phyloP scores from a whole-genome alignment of 2,329 filamentous ascomycete genomes.

The Orbilia ellipsospora region DNA sequence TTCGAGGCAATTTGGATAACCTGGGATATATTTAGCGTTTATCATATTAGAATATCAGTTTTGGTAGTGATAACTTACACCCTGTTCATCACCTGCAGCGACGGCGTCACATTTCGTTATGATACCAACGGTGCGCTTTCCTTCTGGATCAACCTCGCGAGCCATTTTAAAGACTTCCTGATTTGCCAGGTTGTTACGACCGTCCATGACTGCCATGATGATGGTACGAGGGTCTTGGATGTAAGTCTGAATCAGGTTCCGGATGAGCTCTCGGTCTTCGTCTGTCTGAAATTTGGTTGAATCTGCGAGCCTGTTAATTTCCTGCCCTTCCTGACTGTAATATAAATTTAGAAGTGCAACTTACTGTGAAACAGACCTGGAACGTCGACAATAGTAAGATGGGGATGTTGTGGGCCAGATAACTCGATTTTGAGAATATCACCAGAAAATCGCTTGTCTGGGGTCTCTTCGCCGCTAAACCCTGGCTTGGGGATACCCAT shows the following conservation, averaged over 20 bases:
- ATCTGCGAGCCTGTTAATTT: constrained; percentile 37
- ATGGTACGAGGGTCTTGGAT: constrained; percentile 58
- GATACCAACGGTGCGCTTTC: constrained; percentile 58
- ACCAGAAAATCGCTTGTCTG: constrained; percentile 56
- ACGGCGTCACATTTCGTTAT: constrained; percentile 59
- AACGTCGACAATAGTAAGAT: constrained; percentile 59
- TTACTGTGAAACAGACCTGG: constrained; percentile 59
- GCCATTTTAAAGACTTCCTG: constrained; percentile 58
- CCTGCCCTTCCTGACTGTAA: not conserved
- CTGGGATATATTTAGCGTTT: constrained; percentile 12
- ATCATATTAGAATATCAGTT: not conserved
- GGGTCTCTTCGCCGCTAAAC: constrained; percentile 17
- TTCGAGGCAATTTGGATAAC: constrained; percentile 43
- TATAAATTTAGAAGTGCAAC: not conserved
- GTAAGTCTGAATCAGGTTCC: constrained; percentile 57
- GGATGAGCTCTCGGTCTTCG: constrained; percentile 56
- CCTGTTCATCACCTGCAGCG: constrained; percentile 56
- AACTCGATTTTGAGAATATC: constrained; percentile 59
- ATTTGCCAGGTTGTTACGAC: constrained; percentile 57
- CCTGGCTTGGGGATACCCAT: constrained; percentile 58
- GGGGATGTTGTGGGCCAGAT: constrained; percentile 55
- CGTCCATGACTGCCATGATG: constrained; percentile 57
- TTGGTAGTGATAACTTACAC: constrained; percentile 10
- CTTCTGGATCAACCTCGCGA: constrained; percentile 57
- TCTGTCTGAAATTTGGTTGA: constrained; percentile 57